These are phyloP conservation scores for Sequoiadendron giganteum DNA, from an alignment of 75 land plant genomes.

Conservation along the genomic window DNA sequence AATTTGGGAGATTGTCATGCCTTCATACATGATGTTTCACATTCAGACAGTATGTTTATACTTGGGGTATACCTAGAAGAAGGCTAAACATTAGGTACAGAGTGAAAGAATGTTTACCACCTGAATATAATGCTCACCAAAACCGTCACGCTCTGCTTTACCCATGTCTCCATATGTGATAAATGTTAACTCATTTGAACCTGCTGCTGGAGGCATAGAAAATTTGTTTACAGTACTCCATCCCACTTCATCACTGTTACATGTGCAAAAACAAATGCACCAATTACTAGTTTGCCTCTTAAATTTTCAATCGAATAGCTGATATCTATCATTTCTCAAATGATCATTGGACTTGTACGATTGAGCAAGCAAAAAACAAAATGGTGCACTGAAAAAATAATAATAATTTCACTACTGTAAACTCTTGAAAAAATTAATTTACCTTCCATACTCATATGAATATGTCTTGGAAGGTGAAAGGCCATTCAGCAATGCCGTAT, in stretches of 20 bases:
- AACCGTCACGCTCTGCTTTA: constrained; percentile 44
- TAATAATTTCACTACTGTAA: neutral
- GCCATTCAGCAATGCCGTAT: constrained; percentile 34
- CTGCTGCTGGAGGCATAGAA: constrained; percentile 39
- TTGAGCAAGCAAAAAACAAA: constrained; percentile 1
- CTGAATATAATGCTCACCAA: constrained; percentile 26
- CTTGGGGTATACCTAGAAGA: neutral
- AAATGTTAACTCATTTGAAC: constrained; percentile 20
- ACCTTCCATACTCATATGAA: constrained; percentile 45
- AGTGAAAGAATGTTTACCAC: constrained; percentile 12
- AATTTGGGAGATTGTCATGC: neutral
- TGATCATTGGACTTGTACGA: neutral
- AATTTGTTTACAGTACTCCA: constrained; percentile 26
- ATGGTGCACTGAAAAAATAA: neutral
- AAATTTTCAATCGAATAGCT: neutral
- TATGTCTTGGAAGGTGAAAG: constrained; percentile 30
- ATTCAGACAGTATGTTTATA: neutral
- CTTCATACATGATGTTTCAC: neutral
- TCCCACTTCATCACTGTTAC: constrained; percentile 35
- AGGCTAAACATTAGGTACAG: neutral
- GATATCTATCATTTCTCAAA: neutral
- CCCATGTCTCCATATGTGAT: constrained; percentile 55
- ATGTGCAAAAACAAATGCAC: neutral
- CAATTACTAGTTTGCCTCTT: neutral
- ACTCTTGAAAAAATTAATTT: neutral